Percentiles rank a stretch among this genome's conserved stretches.
These are phyloP conservation scores for Ammopiptanthus mongolicus DNA, from an alignment of 306 rosid species.

Conservation along the genomic window DNA sequence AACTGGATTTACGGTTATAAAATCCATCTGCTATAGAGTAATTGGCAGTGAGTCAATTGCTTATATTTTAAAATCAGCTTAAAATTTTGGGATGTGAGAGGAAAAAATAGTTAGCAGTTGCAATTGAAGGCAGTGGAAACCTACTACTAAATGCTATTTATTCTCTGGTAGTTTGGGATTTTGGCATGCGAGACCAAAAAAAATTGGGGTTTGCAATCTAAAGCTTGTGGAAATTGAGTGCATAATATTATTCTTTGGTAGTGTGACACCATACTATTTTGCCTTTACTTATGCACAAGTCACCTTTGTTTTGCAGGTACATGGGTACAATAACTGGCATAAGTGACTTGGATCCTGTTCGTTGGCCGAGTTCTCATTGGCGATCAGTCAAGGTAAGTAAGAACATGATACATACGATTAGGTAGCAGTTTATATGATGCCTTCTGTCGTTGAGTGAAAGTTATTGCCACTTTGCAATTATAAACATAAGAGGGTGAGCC, in stretches of 20 bases:
- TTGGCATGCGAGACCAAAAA: not conserved
- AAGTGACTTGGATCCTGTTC: constrained; percentile 78
- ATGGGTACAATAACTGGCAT: constrained; percentile 92
- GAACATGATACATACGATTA: not conserved
- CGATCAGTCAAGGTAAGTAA: constrained; percentile 72
- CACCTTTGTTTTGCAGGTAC: constrained; percentile 50
- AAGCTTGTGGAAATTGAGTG: not conserved
- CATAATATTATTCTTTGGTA: not conserved
- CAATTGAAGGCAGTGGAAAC: not conserved
- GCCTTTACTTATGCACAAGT: not conserved
- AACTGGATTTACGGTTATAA: not conserved
- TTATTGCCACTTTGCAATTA: not conserved
- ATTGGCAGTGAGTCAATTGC: not conserved
- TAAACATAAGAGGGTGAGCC: not conserved
- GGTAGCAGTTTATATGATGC: not conserved
- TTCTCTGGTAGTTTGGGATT: not conserved
- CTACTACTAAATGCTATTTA: not conserved
- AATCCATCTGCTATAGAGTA: not conserved
- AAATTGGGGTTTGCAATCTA: not conserved
- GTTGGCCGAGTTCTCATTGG: constrained; percentile 89
- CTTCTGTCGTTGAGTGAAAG: not conserved
- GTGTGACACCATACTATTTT: not conserved
- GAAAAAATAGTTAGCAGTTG: not conserved
- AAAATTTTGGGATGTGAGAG: not conserved
- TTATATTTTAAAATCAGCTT: not conserved